phyloP scores from a whole-genome alignment of 305 asterid species.

The Nicotiana rustica region DNA sequence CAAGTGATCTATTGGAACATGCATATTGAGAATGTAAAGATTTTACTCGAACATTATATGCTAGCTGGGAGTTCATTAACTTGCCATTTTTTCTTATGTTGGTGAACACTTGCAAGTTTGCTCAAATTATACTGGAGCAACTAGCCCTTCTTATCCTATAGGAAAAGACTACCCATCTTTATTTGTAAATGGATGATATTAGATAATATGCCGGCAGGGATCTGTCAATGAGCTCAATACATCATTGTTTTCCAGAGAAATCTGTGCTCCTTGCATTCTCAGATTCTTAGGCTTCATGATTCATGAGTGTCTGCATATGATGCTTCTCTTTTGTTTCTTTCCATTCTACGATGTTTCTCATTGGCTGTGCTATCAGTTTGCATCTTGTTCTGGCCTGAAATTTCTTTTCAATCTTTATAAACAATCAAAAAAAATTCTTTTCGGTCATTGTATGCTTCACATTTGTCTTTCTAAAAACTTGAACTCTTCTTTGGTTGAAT shows the following conservation, averaged over 20 bases:
- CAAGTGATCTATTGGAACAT: conserved; percentile 14
- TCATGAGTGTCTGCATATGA: conserved; percentile 12
- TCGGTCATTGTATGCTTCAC: not conserved
- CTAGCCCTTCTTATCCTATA: conserved; percentile 19
- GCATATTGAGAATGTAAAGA: not conserved
- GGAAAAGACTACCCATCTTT: not conserved
- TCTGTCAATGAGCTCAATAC: conserved; percentile 8
- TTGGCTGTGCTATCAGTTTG: not conserved
- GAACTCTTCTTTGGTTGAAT: not conserved
- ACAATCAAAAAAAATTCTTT: not conserved
- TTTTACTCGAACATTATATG: conserved; percentile 20
- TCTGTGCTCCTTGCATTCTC: conserved; percentile 9
- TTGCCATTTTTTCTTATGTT: conserved; percentile 14
- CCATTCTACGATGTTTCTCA: not conserved
- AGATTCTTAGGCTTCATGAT: conserved; percentile 16
- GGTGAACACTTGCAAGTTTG: conserved; percentile 23
- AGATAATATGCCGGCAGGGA: not conserved
- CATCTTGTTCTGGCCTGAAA: conserved; percentile 22
- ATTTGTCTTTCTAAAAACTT: not conserved
- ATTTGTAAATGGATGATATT: not conserved
- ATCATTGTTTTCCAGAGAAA: not conserved
- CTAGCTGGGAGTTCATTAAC: conserved; percentile 12
- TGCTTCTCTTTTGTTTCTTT: conserved; percentile 33
- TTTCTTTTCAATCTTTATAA: not conserved
- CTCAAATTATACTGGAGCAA: not conserved